phyloP scores from a whole-genome alignment of 1,284 basidiomycete genomes.

The Moesziomyces globuligerus region DNA sequence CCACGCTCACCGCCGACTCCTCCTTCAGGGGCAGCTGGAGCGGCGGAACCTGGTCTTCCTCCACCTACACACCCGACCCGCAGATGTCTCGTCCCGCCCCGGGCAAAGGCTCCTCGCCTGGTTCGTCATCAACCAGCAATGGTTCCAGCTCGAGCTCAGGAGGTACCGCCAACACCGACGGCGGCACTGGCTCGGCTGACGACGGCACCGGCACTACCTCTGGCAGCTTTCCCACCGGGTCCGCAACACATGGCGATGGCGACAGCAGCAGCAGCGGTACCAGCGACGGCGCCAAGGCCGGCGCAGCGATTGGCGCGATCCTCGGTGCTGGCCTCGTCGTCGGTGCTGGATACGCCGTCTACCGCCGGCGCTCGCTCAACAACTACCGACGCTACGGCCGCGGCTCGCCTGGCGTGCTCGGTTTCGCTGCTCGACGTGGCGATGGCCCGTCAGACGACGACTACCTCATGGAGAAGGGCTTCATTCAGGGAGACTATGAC shows the following conservation, averaged over 20 bases:
- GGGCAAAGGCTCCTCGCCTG: constrained; percentile 10
- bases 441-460: constrained; percentile 28
- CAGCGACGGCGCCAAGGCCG: constrained; percentile 47
- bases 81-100: constrained; percentile 7
- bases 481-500: constrained; percentile 23
- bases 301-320: constrained; percentile 52
- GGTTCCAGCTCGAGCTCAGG: constrained; percentile 17
- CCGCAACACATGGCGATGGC: not conserved
- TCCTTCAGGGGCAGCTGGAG: constrained; percentile 36
- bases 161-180: not conserved
- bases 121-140: not conserved
- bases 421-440: constrained; percentile 16
- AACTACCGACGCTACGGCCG: constrained; percentile 48
- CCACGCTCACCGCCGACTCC: constrained; percentile 9
- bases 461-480: constrained; percentile 49
- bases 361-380: constrained; percentile 42
- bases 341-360: constrained; percentile 52
- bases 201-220: constrained; percentile 3
- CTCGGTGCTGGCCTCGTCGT: constrained; percentile 55
- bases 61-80: constrained; percentile 54
- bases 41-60: constrained; percentile 49
- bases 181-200: constrained; percentile 2
- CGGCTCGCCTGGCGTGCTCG: constrained; percentile 38
- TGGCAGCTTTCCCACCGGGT: constrained; percentile 21
- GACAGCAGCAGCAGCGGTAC: constrained; percentile 11